Evolutionary conservation across 441 rosid genomes (phyloP).

Genomic region (Hypseocharis bilobata): DNA sequence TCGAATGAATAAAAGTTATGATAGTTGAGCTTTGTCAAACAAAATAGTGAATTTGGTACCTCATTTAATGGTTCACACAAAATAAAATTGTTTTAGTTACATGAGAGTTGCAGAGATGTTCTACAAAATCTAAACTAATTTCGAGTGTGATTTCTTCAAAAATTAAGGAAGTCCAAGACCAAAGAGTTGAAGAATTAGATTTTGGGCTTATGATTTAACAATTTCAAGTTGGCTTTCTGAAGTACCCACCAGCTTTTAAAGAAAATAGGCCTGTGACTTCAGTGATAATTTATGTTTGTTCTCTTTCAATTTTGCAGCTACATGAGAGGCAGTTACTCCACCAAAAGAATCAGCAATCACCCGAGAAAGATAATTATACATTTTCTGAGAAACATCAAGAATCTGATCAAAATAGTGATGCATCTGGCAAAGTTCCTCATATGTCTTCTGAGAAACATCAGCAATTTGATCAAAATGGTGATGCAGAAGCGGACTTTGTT

Average conservation of each 20-base stretch:
- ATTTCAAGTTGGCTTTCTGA: not conserved
- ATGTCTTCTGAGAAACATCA: conserved; percentile 21
- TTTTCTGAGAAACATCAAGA: conserved; percentile 26
- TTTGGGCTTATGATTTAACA: not conserved
- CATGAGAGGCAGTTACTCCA: conserved; percentile 27
- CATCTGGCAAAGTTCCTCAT: conserved; percentile 14
- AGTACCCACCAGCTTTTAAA: too few species aligned
- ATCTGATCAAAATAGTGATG: conserved; percentile 1
- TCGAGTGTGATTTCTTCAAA: not conserved
- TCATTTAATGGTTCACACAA: too few species aligned
- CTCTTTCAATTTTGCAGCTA: conserved; percentile 32
- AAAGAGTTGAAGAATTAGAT: not conserved
- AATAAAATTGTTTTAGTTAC: not conserved
- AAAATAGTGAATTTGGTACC: too few species aligned
- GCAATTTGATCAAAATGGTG: conserved; percentile 31
- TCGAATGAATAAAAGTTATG: not conserved
- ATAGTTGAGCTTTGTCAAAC: not conserved
- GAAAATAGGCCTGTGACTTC: too few species aligned
- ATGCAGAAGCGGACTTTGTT: conserved; percentile 41
- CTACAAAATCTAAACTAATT: not conserved
- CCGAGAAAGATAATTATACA: conserved; percentile 25
- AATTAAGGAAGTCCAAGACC: not conserved
- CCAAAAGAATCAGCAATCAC: conserved; percentile 32
- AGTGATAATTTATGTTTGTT: conserved; percentile 7
- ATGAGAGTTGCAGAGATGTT: not conserved